phyloP scores from a whole-genome alignment of 2,329 filamentous ascomycete genomes.

The Cladosporium sp. region DNA sequence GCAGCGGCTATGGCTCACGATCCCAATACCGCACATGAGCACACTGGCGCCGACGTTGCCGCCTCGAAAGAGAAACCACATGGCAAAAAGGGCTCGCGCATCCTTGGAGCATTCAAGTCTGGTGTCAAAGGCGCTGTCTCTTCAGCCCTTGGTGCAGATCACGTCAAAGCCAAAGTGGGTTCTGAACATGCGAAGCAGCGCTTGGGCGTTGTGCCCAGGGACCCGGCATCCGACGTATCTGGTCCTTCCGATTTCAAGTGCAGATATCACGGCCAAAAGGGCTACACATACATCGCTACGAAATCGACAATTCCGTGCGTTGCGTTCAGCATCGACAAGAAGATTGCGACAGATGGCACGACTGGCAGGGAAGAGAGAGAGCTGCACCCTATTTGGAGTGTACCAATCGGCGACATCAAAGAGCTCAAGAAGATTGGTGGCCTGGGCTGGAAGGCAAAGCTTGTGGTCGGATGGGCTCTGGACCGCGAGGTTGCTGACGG shows the following conservation, averaged over 20 bases:
- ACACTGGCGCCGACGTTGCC: conserved; percentile 52
- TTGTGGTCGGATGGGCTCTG: conserved; percentile 70
- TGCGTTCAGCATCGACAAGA: conserved; percentile 56
- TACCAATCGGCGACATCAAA: conserved; percentile 65
- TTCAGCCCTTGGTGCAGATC: conserved; percentile 67
- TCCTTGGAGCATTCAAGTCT: conserved; percentile 65
- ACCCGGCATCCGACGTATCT: conserved; percentile 36
- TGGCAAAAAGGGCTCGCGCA: conserved; percentile 44
- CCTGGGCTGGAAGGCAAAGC: conserved; percentile 77
- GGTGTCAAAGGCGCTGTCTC: conserved; percentile 69
- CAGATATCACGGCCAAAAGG: conserved; percentile 66
- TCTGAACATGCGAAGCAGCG: conserved; percentile 64
- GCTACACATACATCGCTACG: conserved; percentile 66
- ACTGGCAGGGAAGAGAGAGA: conserved; percentile 45
- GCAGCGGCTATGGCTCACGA: conserved; percentile 52
- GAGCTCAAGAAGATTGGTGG: conserved; percentile 78
- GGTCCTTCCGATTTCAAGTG: conserved; percentile 76
- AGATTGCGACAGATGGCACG: conserved; percentile 36
- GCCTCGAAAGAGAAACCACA: conserved; percentile 46
- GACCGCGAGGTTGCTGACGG: conserved; percentile 72
- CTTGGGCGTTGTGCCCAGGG: conserved; percentile 62
- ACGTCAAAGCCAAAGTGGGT: conserved; percentile 60
- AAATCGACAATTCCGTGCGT: conserved; percentile 65
- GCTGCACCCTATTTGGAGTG: conserved; percentile 60
- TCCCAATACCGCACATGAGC: conserved; percentile 43